Conservation (phyloP, 345 rosid species). For the Gossypium sturtianum region DNA sequence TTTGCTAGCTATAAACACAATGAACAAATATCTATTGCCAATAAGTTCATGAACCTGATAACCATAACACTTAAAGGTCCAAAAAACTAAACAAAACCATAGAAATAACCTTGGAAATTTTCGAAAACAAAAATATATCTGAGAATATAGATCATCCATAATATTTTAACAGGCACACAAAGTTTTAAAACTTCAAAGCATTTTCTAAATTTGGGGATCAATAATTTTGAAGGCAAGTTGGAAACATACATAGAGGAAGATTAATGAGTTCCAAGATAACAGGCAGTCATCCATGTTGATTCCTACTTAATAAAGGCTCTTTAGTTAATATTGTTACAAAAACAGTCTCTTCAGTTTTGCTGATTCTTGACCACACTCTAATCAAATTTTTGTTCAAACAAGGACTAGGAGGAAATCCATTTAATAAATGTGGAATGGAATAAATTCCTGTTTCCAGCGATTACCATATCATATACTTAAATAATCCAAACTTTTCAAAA, state of each 20-base stretch:
- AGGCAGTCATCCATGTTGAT: background rate
- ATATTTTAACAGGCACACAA: background rate
- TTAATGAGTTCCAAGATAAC: background rate
- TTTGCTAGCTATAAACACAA: constrained; percentile 57
- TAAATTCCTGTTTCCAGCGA: background rate
- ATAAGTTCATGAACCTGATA: constrained; percentile 15
- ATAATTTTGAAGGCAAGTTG: constrained; percentile 6
- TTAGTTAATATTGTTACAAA: background rate
- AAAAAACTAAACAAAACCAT: constrained; percentile 2
- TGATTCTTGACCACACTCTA: background rate
- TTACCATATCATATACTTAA: constrained; percentile 3
- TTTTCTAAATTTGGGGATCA: constrained; percentile 2
- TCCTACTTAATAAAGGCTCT: background rate
- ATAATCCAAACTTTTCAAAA: background rate
- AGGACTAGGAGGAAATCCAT: background rate
- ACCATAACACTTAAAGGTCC: background rate
- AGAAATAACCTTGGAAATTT: background rate
- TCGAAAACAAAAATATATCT: background rate
- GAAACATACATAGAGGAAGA: background rate
- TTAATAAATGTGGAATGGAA: background rate
- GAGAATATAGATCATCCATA: background rate
- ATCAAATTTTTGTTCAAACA: background rate
- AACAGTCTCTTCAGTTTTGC: background rate
- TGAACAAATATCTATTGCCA: constrained; percentile 15
- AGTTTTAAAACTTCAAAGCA: background rate